Evolutionary conservation across 2,329 filamentous ascomycete species (phyloP), one percentile per base, ranked within the genome.

Genomic region (Chalara sp.): DNA sequence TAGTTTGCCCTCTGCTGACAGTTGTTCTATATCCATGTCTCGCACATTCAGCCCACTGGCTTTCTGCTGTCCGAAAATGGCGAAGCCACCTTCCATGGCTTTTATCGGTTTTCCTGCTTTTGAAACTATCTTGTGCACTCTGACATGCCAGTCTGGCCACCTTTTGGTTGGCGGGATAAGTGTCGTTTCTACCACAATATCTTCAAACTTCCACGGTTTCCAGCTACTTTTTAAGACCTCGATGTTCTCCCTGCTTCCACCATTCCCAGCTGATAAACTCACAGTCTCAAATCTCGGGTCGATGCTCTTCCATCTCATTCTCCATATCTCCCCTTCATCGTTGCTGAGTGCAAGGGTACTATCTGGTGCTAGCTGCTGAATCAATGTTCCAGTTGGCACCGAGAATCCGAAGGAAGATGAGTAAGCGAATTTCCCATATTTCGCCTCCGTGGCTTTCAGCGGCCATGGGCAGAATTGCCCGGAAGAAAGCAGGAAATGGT

Each of bases 381-480:
- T 53, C 10, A 64, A 54, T 1, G 58, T 33, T 1, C 71, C 72
- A 0, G 65, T 67, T 0, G 72, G 72, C 0, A 74, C 71, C 6
- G 66, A 70, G 48, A 76, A 76, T 0, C 64, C 68, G 41, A 76
- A 76, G 0, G 70, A 59, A 0, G 74, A 76, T 0, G 74, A 76
- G 56, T 76, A 75, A 3, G 72, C 72, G 41, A 75, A 73, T 52
- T 75, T 75, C 53, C 65, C 65, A 52, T 75, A 75, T 48, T 75
- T 75, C 2, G 73, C 70, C 52, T 73, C 63, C 0, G 56, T 66
- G 0, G 67, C 68, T 53, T 73, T 72, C 55, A 70, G 65, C 0
- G 64, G 65, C 64, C 63, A 68, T 5, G 53, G 61, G 1, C 65
- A 65, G 28, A 70, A 72, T 39, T 74, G 72, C 0, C 68, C 70